Evolutionary conservation across 495 filamentous ascomycete species (phyloP).

Genomic region (Lophium mytilinum): DNA sequence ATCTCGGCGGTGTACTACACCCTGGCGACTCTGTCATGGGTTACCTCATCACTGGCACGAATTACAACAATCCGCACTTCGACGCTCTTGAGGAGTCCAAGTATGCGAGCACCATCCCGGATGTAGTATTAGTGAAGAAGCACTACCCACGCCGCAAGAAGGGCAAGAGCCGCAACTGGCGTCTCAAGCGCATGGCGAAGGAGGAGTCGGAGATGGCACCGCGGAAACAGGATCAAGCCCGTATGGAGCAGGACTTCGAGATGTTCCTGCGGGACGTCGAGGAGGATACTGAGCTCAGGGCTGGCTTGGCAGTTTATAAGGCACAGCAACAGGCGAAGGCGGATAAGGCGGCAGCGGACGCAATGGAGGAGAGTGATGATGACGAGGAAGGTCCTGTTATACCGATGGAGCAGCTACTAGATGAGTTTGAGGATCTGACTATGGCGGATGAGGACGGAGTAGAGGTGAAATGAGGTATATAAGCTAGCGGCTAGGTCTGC

Average conservation of each 20-base stretch:
- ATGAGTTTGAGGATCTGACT: conserved; percentile 37
- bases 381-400: conserved; percentile 36
- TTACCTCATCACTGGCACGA: conserved; percentile 77
- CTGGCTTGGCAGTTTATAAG: conserved; percentile 82
- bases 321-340: conserved; percentile 36
- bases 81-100: conserved; percentile 67
- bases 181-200: conserved; percentile 82
- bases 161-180: conserved; percentile 78
- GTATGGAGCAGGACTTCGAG: conserved; percentile 86
- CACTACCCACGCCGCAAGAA: conserved; percentile 79
- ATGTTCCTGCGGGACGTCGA: conserved; percentile 95
- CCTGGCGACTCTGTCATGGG: conserved; percentile 88
- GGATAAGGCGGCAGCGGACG: conserved; percentile 50
- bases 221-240: conserved; percentile 72
- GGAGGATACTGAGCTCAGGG: conserved; percentile 81
- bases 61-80: conserved; percentile 81
- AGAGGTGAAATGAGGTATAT: too few relatives aligned
- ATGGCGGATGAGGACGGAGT: conserved; percentile 25
- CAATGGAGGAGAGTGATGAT: conserved; percentile 43
- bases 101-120: conserved; percentile 71
- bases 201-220: conserved; percentile 76
- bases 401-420: conserved; percentile 39
- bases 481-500: too few relatives aligned
- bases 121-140: conserved; percentile 95
- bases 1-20: conserved; percentile 80